These are phyloP conservation scores for Cryphonectria japonica DNA, from an alignment of 2,329 filamentous ascomycete species.

Conservation along the genomic window DNA sequence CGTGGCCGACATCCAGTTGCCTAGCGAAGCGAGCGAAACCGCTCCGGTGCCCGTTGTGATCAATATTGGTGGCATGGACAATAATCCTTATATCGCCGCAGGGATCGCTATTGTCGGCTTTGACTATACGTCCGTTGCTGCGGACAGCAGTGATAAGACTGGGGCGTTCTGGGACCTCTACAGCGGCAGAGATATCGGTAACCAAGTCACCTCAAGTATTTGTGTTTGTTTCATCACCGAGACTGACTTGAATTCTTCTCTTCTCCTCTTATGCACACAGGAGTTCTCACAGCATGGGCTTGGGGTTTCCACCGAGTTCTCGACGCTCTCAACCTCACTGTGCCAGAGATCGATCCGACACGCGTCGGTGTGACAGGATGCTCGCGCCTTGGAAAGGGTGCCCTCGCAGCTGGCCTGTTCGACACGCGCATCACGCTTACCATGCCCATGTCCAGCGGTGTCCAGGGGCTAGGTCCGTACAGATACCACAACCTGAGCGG, in stretches of 20 bases:
- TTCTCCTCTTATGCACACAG: slow-evolving; percentile 26
- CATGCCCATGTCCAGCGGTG: slow-evolving; percentile 59
- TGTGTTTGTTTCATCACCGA: not conserved
- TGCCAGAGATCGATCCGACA: slow-evolving; percentile 48
- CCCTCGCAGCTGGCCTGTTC: slow-evolving; percentile 55
- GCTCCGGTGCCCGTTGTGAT: slow-evolving; percentile 51
- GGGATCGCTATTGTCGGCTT: slow-evolving; percentile 55
- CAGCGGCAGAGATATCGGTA: slow-evolving; percentile 52
- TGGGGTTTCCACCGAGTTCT: slow-evolving; percentile 59
- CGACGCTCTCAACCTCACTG: slow-evolving; percentile 53
- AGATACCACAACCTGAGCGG: slow-evolving; percentile 51
- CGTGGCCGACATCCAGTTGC: slow-evolving; percentile 47
- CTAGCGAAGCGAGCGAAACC: slow-evolving; percentile 39
- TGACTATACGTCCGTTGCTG: slow-evolving; percentile 51
- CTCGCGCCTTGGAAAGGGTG: slow-evolving; percentile 58
- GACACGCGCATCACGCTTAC: slow-evolving; percentile 58
- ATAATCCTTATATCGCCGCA: slow-evolving; percentile 49
- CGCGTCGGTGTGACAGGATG: slow-evolving; percentile 56
- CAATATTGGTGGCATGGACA: slow-evolving; percentile 54
- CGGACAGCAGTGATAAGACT: slow-evolving; percentile 53
- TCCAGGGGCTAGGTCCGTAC: slow-evolving; percentile 59
- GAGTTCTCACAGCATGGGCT: slow-evolving; percentile 57
- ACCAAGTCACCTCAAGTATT: slow-evolving; percentile 21
- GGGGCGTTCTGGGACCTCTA: slow-evolving; percentile 55
- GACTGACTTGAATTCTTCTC: not conserved